Base-by-base conservation (phyloP, 2,329 filamentous ascomycete species). In the Colletotrichum tamarilloi region DNA sequence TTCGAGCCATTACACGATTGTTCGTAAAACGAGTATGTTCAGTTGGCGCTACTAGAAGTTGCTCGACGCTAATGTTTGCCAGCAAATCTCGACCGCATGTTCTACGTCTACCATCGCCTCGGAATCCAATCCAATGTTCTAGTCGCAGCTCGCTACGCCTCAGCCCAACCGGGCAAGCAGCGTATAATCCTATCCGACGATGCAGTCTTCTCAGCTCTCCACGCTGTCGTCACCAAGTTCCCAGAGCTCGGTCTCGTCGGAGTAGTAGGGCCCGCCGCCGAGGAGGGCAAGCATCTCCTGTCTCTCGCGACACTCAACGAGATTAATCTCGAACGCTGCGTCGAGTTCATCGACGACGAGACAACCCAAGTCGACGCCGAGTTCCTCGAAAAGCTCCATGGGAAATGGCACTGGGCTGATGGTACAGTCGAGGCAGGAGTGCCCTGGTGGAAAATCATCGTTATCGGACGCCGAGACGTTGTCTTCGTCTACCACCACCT, bases 71-170 rank as follows among this genome's bases (percentile, higher is more conserved):
- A 26, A 53, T 28, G 12, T 4, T 4, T 32, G 1, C 19, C 1
- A 74, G 72, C 62, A 8, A 62, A 72, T 2, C 68, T 74, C 0
- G 75, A 77, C n/a, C 75, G 76, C 58, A 69, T 77, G 66, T 77
- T 74, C 55, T 76, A 76, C 7, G 26, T 68, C 1, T 75, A 76
- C 3, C 76, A 78, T 12, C 74, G 76, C 2, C 74, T 78, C 8
- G 77, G 77, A 11, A 72, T 77, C 9, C 74, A 76, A 32, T 76
- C 77, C n/a, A 78, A 78, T 24, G 68, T 78, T 8, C 35, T 77
- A 35, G 74, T 78, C 1, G 73, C 77, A 9, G 77, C 76, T 22
- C 63, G 69, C 5, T 78, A 78, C n/a, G 68, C 42, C 38, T 59
- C 73, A 0, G 46, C 65, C 2, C 56, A 55, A 11, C 22, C 35